Base-by-base conservation (phyloP, 192 early-diverging fungal species). In the Coemansia reversa region DNA sequence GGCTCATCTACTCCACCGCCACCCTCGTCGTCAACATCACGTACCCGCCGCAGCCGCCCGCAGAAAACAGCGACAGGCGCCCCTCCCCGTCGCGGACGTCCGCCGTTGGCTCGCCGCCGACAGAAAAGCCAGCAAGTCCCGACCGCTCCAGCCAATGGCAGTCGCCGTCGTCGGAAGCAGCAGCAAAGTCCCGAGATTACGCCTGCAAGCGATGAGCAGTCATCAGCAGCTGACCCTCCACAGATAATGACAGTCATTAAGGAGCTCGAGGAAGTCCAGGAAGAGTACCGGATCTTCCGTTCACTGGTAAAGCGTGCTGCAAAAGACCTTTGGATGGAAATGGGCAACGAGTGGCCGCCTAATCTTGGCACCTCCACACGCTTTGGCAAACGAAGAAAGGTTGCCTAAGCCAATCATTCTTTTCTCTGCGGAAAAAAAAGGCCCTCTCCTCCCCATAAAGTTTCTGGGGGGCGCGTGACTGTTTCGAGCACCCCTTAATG, bases 341-440 rank as follows among this genome's bases (percentile, higher is more conserved):
- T 69, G 70, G 76, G 76, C 30, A 79, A 79, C 60, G 76, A 79
- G 20, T 79, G 76, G 76, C 76, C 76, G 14, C 76, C 76, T 1
- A 73, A 51, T 19, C 33, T 65, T 0, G 67, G 67, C 39, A 48
- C 76, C 0, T 66, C 62, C 2, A 79, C 76, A 2, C 71, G 76
- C 27, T 79, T 66, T 45, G 76, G 76, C 22, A 79, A 79, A 59
- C 70, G 71, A 3, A 61, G 76, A 55, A 79, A 79, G 25, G 54
- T 65, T 0, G 60, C 52, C 11, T 76, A 62, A 51, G 24, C 16
- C 39, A 53, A 56, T 35, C 33, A 35, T 11, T 11, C 27, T 27
- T 27, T 27, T 27, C 3, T 3, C 27, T 27, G 11, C 33, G 33
- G 7, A 7, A 7, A 35, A 7, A 35, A 35, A 35, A 35, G 11